Evolutionary conservation across 108 stramenopile species (phyloP).

Genomic region (Fistulifera solaris): DNA sequence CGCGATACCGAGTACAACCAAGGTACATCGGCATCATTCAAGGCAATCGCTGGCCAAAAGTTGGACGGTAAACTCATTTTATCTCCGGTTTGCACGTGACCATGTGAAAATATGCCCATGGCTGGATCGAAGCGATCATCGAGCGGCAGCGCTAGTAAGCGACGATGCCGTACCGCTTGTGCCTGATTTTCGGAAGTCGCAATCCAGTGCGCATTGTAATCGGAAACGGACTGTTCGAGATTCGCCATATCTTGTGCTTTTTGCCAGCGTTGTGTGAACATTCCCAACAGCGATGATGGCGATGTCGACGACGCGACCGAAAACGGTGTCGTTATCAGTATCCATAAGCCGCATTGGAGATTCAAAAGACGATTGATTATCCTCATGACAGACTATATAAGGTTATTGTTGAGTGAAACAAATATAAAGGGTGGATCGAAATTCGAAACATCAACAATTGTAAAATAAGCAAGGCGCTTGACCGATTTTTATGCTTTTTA

Average conservation of each 20-base stretch:
- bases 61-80: conserved; percentile 66
- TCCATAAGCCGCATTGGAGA: too few species aligned
- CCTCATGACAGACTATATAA: too few species aligned
- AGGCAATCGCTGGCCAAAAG: conserved; percentile 68
- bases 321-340: too few species aligned
- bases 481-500: too few species aligned
- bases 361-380: too few species aligned
- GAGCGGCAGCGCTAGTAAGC: conserved; percentile 64
- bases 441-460: too few species aligned
- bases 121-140: conserved; percentile 80
- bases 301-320: too few species aligned
- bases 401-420: too few species aligned
- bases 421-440: too few species aligned
- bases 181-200: conserved; percentile 31
- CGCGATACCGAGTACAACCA: conserved; percentile 75
- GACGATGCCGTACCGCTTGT: conserved; percentile 37
- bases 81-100: conserved; percentile 79
- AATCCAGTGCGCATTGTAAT: conserved; percentile 73
- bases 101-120: conserved; percentile 73
- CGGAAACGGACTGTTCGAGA: conserved; percentile 75
- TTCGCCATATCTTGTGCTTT: conserved; percentile 26
- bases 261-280: conserved; percentile 4
- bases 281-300: too few species aligned
- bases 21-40: conserved; percentile 71
- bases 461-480: too few species aligned